These are phyloP conservation scores for Kodamaea sp. DNA, from an alignment of 1,139 yeast species.

Conservation along the genomic window DNA sequence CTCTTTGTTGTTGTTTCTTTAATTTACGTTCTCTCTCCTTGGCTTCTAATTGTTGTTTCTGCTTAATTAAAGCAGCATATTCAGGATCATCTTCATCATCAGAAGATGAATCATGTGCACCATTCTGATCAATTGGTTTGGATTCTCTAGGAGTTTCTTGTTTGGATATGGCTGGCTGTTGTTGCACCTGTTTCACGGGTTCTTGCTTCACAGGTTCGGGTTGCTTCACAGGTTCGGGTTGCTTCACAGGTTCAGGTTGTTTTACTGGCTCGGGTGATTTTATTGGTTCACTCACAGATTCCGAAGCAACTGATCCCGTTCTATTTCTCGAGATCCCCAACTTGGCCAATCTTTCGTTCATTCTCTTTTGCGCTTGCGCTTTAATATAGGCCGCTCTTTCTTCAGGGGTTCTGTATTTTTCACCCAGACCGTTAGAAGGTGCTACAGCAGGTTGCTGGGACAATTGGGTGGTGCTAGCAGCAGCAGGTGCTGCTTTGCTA, in stretches of 20 bases:
- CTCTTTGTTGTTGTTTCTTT: slow-evolving; percentile 53
- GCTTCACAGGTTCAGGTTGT: slow-evolving; percentile 4
- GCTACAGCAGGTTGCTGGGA: not conserved
- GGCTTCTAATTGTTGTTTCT: slow-evolving; percentile 50
- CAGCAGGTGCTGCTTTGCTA: slow-evolving; percentile 6
- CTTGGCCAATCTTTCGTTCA: slow-evolving; percentile 87
- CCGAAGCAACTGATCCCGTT: slow-evolving; percentile 11
- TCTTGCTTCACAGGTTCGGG: slow-evolving; percentile 1
- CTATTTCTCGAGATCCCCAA: slow-evolving; percentile 64
- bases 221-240: slow-evolving; percentile 11
- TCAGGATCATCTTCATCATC: slow-evolving; percentile 50
- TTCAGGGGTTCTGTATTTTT: slow-evolving; percentile 43
- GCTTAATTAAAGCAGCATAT: slow-evolving; percentile 45
- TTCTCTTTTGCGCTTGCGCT: slow-evolving; percentile 87
- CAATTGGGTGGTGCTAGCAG: slow-evolving; percentile 10
- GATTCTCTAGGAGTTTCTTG: slow-evolving; percentile 1
- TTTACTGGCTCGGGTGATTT: slow-evolving; percentile 1
- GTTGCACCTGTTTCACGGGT: slow-evolving; percentile 5
- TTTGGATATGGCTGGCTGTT: no score
- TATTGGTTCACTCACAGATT: slow-evolving; percentile 2
- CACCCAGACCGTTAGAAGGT: slow-evolving; percentile 7
- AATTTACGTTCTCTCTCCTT: slow-evolving; percentile 49
- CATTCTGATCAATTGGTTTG: no score
- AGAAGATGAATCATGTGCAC: slow-evolving; percentile 21
- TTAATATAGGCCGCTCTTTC: slow-evolving; percentile 83